Conservation (phyloP, 129 eudicot genomes). For the Flaveria trinervia region DNA sequence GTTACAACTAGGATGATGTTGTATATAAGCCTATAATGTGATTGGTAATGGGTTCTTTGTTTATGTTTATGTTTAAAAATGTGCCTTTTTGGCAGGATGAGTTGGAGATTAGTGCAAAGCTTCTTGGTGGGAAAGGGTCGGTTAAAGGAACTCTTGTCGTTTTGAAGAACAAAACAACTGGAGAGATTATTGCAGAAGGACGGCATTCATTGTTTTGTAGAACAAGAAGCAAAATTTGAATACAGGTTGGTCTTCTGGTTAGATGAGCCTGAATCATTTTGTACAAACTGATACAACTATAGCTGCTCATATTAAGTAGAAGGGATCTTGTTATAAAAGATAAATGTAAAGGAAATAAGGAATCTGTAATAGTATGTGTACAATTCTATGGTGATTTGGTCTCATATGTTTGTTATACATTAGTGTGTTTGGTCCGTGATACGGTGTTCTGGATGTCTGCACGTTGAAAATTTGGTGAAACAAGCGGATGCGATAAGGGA, state of each 20-base stretch:
- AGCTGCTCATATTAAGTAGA: not conserved
- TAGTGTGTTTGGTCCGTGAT: not conserved
- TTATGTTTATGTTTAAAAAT: constrained; percentile 3
- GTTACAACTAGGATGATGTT: constrained; percentile 1
- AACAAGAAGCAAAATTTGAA: constrained; percentile 30
- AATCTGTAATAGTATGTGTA: no score
- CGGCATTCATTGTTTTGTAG: constrained; percentile 31
- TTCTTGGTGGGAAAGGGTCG: constrained; percentile 30
- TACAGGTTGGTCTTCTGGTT: not conserved
- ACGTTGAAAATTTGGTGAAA: no score
- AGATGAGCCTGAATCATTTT: not conserved
- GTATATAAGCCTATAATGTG: not conserved
- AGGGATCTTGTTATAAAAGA: no score
- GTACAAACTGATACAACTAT: not conserved
- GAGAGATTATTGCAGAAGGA: constrained; percentile 43
- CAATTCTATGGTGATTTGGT: not conserved
- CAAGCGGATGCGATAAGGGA: no score
- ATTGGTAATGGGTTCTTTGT: not conserved
- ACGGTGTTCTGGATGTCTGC: no score
- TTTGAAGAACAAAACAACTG: constrained; percentile 30
- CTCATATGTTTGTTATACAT: not conserved
- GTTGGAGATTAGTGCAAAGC: constrained; percentile 35
- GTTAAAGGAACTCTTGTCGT: constrained; percentile 36
- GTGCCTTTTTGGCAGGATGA: constrained; percentile 31
- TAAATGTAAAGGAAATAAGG: no score